Conservation (phyloP, 768 basidiomycete species). For the Mycena galopus region DNA sequence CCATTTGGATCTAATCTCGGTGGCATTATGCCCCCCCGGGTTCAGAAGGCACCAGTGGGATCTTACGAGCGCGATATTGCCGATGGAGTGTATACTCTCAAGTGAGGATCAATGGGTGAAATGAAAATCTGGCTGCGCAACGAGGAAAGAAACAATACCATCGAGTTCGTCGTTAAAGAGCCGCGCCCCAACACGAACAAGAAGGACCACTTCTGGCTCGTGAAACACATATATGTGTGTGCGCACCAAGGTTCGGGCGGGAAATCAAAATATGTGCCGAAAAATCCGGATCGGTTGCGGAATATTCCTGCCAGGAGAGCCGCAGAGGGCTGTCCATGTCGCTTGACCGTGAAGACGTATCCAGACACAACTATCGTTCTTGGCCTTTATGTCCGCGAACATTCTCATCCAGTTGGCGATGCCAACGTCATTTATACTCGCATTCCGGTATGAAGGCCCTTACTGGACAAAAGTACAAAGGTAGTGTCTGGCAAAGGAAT, state of each 20-base stretch:
- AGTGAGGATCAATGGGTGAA: neutral
- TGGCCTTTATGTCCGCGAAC: neutral
- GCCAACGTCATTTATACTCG: slow-evolving; percentile 4
- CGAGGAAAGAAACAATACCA: neutral
- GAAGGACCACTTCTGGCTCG: slow-evolving; percentile 1
- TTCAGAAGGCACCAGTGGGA: neutral
- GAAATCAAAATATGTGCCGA: slow-evolving; percentile 3
- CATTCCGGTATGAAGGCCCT: neutral
- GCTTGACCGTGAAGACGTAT: neutral
- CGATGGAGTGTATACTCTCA: neutral
- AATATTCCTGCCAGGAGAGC: slow-evolving; percentile 6
- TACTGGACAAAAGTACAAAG: too few relatives aligned
- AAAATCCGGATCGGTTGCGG: neutral
- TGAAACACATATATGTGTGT: slow-evolving; percentile 5
- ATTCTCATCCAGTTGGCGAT: slow-evolving; percentile 2
- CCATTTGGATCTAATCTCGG: neutral
- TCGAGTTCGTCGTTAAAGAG: neutral
- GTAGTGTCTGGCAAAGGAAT: too few relatives aligned
- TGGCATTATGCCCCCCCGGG: neutral
- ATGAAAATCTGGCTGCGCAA: neutral
- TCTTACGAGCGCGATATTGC: slow-evolving; percentile 3
- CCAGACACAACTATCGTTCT: neutral
- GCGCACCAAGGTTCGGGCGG: slow-evolving; percentile 3
- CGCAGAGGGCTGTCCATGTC: slow-evolving; percentile 2
- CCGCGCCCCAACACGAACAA: neutral